Percentiles rank a stretch among this genome's conserved stretches.
Conservation (phyloP, 1,284 basidiomycete species). For the Filobasidium uniguttulatum region DNA sequence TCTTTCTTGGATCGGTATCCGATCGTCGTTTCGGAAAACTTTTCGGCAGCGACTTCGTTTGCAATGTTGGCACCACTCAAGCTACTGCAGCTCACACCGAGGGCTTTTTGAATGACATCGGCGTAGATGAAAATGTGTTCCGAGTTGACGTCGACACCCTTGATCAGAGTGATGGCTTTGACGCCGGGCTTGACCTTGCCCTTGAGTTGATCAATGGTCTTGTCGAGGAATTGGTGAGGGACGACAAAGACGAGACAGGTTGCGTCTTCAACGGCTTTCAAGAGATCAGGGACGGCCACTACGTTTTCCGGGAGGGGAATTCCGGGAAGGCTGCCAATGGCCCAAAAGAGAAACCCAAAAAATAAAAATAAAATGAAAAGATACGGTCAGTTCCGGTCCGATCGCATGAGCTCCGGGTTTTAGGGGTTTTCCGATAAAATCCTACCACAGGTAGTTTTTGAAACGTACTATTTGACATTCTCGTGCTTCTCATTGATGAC, state of each 20-base stretch:
- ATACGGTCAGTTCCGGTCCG: too few species aligned
- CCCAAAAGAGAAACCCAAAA: too few species aligned
- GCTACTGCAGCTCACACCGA: constrained; percentile 44
- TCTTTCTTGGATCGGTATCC: constrained; percentile 41
- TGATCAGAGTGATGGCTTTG: constrained; percentile 42
- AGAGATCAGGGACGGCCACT: constrained; percentile 40
- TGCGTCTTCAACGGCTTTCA: constrained; percentile 41
- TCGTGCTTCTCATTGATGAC: constrained; percentile 44
- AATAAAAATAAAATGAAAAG: background rate
- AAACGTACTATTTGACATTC: constrained; percentile 32
- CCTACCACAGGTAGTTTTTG: too few species aligned
- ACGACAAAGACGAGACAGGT: constrained; percentile 46
- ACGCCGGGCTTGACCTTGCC: constrained; percentile 36
- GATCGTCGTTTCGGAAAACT: constrained; percentile 45
- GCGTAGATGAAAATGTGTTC: constrained; percentile 45
- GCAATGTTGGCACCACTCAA: constrained; percentile 51
- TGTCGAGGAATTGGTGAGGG: constrained; percentile 42
- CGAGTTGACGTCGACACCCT: constrained; percentile 43
- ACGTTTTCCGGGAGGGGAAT: constrained; percentile 42
- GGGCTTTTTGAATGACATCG: constrained; percentile 43
- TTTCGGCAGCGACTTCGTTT: constrained; percentile 42
- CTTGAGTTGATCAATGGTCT: constrained; percentile 35
- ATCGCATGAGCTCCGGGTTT: too few species aligned
- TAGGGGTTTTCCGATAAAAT: too few species aligned
- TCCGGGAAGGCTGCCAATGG: constrained; percentile 39